phyloP scores from a whole-genome alignment of 495 filamentous ascomycete genomes.

The Tuber calosporum region DNA sequence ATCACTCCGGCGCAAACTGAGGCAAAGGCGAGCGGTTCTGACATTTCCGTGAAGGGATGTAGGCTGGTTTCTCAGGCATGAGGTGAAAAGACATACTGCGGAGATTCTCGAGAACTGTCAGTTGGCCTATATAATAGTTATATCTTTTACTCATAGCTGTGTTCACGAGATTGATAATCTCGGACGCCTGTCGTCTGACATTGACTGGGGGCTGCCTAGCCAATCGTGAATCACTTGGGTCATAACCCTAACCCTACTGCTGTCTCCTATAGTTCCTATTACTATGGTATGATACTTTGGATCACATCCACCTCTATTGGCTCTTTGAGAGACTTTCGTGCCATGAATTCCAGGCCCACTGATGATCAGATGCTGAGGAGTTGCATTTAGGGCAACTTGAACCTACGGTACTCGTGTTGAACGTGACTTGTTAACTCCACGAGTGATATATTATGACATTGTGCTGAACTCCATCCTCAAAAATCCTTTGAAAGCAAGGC shows the following conservation, averaged over 20 bases:
- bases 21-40: slow-evolving; percentile 25
- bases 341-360: not conserved
- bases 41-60: slow-evolving; percentile 9
- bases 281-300: not conserved
- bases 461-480: not conserved
- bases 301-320: not conserved
- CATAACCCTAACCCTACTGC: not conserved
- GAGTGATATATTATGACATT: not conserved
- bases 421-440: not conserved
- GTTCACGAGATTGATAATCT: not conserved
- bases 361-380: not conserved
- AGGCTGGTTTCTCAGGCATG: not conserved
- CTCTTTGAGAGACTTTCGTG: not conserved
- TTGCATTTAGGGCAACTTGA: not conserved
- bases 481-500: not conserved
- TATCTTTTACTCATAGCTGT: not conserved
- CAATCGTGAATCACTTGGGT: not conserved
- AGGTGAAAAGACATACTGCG: not conserved
- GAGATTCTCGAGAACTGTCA: not conserved
- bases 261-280: not conserved
- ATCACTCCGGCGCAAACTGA: slow-evolving; percentile 20
- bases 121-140: not conserved
- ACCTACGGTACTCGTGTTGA: not conserved
- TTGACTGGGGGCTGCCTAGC: not conserved
- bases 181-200: not conserved